These are phyloP conservation scores for Pistacia integerrima DNA, from an alignment of 345 rosid species.

Conservation along the genomic window DNA sequence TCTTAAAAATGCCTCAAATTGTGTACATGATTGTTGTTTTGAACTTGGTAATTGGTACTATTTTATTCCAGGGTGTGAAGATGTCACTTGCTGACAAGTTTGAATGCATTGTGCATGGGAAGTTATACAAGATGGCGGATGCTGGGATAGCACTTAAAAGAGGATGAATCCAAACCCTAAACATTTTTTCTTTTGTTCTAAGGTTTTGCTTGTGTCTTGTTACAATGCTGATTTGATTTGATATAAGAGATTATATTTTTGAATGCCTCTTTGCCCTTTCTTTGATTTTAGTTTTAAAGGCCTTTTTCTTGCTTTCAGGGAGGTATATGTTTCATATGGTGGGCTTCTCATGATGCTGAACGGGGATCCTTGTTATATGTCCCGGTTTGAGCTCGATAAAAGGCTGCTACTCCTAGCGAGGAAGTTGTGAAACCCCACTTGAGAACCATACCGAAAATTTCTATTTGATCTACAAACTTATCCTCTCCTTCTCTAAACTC, in stretches of 20 bases:
- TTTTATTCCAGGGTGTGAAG: conserved; percentile 54
- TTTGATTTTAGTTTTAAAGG: no score
- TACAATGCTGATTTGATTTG: background rate
- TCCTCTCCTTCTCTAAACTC: no score
- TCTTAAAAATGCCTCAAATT: background rate
- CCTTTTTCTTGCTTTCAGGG: conserved; percentile 28
- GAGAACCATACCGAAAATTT: background rate
- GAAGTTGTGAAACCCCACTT: conserved; percentile 44
- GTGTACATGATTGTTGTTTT: background rate
- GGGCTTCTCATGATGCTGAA: no score
- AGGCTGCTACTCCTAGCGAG: conserved; percentile 75
- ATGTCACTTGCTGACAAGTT: conserved; percentile 89
- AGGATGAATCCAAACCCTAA: conserved; percentile 43
- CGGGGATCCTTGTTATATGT: conserved; percentile 52
- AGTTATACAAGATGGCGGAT: conserved; percentile 82
- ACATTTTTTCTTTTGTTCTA: background rate
- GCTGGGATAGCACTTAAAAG: conserved; percentile 61
- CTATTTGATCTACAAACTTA: background rate
- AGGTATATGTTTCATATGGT: no score
- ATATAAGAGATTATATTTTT: background rate
- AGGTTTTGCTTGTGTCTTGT: no score
- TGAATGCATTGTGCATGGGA: conserved; percentile 88
- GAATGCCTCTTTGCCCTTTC: no score
- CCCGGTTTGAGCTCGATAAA: conserved; percentile 82
- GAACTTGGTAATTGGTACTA: background rate